Conservation (phyloP, 225 moss, liverwort and hornwort genomes). For the Asterella californica region DNA sequence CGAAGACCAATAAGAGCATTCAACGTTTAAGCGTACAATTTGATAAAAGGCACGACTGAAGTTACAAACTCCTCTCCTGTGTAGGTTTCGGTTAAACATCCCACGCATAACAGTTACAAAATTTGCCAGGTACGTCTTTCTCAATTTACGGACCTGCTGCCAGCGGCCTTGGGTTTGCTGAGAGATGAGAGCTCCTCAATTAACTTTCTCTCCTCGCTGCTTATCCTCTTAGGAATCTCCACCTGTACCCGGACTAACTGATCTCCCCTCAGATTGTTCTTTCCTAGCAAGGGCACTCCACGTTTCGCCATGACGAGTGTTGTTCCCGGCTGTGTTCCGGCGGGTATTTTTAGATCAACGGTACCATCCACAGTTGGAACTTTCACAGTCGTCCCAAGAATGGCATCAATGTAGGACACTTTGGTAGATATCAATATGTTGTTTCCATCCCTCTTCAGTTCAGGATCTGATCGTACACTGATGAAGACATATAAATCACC, state of each 20-base stretch:
- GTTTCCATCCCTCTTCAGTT: constrained; percentile 83
- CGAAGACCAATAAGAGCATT: not conserved
- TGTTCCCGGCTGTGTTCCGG: constrained; percentile 93
- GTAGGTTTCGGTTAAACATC: not conserved
- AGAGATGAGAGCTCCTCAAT: constrained; percentile 90
- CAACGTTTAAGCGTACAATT: not conserved
- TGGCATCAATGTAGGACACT: constrained; percentile 84
- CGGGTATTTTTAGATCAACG: constrained; percentile 86
- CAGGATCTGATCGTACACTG: constrained; percentile 67
- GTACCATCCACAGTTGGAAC: constrained; percentile 88
- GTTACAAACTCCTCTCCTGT: not conserved
- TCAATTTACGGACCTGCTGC: constrained; percentile 40
- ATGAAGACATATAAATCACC: constrained; percentile 93
- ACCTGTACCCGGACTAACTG: constrained; percentile 84
- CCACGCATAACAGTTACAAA: not conserved
- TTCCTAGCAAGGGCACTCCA: constrained; percentile 83
- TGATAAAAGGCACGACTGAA: not conserved
- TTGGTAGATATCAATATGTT: constrained; percentile 72
- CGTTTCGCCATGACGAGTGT: constrained; percentile 88
- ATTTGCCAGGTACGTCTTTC: not conserved
- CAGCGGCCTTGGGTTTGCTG: constrained; percentile 76
- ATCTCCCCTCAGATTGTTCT: constrained; percentile 84
- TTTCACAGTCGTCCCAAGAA: constrained; percentile 80
- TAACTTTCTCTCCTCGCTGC: constrained; percentile 71
- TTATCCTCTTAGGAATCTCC: constrained; percentile 87